These are phyloP conservation scores for Fusarium lateritium DNA, from an alignment of 2,329 filamentous ascomycete genomes.

Conservation along the genomic window DNA sequence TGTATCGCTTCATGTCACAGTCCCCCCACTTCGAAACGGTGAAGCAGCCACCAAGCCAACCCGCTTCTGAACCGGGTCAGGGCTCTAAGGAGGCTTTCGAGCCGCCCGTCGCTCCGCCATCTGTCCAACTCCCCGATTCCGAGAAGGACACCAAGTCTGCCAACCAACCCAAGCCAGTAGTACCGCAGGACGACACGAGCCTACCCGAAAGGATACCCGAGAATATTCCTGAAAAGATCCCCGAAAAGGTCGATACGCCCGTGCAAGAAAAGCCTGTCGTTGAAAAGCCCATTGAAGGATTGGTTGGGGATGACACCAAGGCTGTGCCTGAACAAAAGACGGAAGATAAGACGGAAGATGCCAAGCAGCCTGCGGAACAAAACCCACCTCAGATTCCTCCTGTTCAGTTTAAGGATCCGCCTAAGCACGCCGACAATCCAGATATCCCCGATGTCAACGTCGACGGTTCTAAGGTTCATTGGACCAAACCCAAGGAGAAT, in stretches of 20 bases:
- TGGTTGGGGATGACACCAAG: constrained; percentile 16
- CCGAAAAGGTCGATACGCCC: constrained; percentile 10
- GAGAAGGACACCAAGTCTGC: constrained; percentile 23
- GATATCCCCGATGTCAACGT: constrained; percentile 32
- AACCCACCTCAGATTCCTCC: constrained; percentile 35
- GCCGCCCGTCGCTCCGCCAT: constrained; percentile 34
- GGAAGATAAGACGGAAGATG: constrained; percentile 6
- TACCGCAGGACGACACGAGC: constrained; percentile 20
- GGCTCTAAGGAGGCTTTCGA: constrained; percentile 38
- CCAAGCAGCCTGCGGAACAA: constrained; percentile 26
- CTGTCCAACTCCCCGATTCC: constrained; percentile 36
- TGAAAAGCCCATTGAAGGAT: constrained; percentile 23
- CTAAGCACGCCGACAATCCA: constrained; percentile 40
- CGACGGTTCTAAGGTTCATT: constrained; percentile 68
- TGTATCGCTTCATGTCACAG: constrained; percentile 62
- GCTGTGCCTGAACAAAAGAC: constrained; percentile 10
- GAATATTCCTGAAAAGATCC: neutral
- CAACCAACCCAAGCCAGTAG: constrained; percentile 24
- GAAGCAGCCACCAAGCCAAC: constrained; percentile 23
- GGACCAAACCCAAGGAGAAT: constrained; percentile 80
- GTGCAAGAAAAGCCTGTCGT: constrained; percentile 20
- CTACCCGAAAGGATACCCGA: constrained; percentile 5
- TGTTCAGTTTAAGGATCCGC: constrained; percentile 50
- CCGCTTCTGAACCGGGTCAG: constrained; percentile 23
- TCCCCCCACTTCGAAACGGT: constrained; percentile 32